These are phyloP conservation scores for Eutypella sp. DNA, from an alignment of 2,329 filamentous ascomycete genomes.

Conservation along the genomic window DNA sequence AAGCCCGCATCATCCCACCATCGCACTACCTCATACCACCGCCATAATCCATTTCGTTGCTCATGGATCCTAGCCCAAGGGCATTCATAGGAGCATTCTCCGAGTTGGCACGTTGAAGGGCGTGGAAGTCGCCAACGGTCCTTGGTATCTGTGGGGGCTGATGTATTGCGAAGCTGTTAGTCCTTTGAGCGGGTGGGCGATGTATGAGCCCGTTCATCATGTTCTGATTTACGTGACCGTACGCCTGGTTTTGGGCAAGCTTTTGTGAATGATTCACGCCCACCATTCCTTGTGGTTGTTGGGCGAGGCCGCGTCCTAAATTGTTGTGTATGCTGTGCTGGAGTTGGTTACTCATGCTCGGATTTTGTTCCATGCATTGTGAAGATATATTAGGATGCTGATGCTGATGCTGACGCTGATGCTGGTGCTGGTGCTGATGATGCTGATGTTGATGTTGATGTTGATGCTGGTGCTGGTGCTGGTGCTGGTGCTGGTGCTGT, in stretches of 20 bases:
- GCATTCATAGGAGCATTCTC: constrained; percentile 32
- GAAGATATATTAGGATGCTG: constrained; percentile 20
- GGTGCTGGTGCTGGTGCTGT: constrained; percentile 24
- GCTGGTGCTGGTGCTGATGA: no score
- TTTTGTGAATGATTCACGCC: constrained; percentile 26
- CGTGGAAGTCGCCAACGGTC: constrained; percentile 46
- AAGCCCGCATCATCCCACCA: no score
- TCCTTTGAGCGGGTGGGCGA: constrained; percentile 31
- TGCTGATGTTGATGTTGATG: constrained; percentile 28
- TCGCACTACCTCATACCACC: constrained; percentile 28
- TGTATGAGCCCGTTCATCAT: constrained; percentile 29
- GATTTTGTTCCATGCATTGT: constrained; percentile 28
- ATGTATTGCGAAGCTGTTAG: constrained; percentile 35
- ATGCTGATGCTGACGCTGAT: constrained; percentile 11
- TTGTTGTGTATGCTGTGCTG: constrained; percentile 27
- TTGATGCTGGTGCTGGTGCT: no score
- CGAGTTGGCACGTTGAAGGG: constrained; percentile 40
- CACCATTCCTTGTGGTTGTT: constrained; percentile 26
- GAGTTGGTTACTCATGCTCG: constrained; percentile 29
- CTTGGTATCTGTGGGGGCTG: constrained; percentile 30
- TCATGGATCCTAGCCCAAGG: constrained; percentile 31
- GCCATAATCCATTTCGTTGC: constrained; percentile 37
- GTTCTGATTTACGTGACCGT: constrained; percentile 18
- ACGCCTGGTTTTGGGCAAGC: constrained; percentile 21
- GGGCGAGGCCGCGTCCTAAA: constrained; percentile 22